Conservation (phyloP, 768 basidiomycete genomes). For the Tephrocybe rancida region DNA sequence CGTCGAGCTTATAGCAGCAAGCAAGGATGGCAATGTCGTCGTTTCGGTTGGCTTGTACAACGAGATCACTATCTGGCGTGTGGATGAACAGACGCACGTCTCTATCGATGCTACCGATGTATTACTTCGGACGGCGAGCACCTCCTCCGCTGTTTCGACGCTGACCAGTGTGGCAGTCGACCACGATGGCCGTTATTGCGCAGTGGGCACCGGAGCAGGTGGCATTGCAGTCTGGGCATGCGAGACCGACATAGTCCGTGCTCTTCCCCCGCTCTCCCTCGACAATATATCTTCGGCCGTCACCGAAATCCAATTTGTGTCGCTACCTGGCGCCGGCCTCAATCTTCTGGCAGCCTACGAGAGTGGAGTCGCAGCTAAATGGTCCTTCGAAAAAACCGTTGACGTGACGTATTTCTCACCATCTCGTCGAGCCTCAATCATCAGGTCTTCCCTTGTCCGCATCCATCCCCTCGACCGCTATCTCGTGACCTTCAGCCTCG, state of each 20-base stretch:
- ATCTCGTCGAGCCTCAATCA: slow-evolving; percentile 42
- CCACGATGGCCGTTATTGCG: slow-evolving; percentile 59
- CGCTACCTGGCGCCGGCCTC: slow-evolving; percentile 16
- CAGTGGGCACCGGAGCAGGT: slow-evolving; percentile 73
- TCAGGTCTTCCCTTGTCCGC: slow-evolving; percentile 52
- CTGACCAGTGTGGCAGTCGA: slow-evolving; percentile 68
- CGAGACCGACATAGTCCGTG: slow-evolving; percentile 34
- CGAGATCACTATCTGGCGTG: slow-evolving; percentile 73
- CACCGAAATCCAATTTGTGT: slow-evolving; percentile 52
- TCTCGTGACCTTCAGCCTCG: slow-evolving; percentile 60
- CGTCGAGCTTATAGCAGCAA: slow-evolving; percentile 77
- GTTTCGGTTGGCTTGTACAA: slow-evolving; percentile 79
- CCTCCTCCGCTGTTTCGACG: slow-evolving; percentile 48
- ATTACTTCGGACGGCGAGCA: slow-evolving; percentile 50
- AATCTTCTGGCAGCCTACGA: slow-evolving; percentile 56
- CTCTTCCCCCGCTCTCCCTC: slow-evolving; percentile 42
- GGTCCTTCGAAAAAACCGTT: slow-evolving; percentile 41
- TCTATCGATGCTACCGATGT: slow-evolving; percentile 54
- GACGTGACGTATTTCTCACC: slow-evolving; percentile 42
- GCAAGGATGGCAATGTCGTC: slow-evolving; percentile 63
- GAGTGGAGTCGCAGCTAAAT: slow-evolving; percentile 59
- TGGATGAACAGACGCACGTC: slow-evolving; percentile 39
- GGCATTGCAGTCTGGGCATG: slow-evolving; percentile 66
- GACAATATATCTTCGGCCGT: slow-evolving; percentile 50
- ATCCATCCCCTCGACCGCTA: slow-evolving; percentile 47